Conservation (phyloP, 2,329 filamentous ascomycete genomes). For the Trichoderma brevicompactum region DNA sequence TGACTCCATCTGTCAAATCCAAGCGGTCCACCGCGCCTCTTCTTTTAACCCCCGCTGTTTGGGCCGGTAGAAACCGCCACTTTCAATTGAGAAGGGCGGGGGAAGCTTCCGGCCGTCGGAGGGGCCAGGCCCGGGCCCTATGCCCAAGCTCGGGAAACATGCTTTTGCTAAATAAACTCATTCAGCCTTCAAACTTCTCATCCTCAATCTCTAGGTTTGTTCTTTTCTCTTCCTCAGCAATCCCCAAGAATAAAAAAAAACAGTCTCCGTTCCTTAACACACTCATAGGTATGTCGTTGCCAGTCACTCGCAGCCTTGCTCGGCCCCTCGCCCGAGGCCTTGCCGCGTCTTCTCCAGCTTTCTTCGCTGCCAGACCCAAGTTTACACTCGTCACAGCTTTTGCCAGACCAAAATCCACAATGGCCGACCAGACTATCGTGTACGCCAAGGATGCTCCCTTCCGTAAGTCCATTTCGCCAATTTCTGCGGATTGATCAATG, state of each 20-base stretch:
- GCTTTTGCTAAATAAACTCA: conserved; percentile 18
- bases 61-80: conserved; percentile 32
- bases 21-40: conserved; percentile 7
- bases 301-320: conserved; percentile 31
- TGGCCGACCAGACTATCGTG: conserved; percentile 55
- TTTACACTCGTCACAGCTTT: conserved; percentile 41
- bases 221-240: neutral
- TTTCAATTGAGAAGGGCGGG: conserved; percentile 20
- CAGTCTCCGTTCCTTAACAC: neutral
- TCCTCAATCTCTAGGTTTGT: neutral
- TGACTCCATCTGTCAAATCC: neutral
- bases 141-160: neutral
- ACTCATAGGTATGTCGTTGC: conserved; percentile 38
- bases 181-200: neutral
- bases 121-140: conserved; percentile 4
- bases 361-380: conserved; percentile 30
- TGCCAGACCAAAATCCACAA: conserved; percentile 45
- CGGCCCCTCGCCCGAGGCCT: conserved; percentile 25
- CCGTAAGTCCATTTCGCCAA: conserved; percentile 49
- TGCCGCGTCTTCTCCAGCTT: conserved; percentile 19
- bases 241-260: neutral
- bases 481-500: neutral
- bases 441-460: conserved; percentile 63
- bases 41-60: conserved; percentile 8
- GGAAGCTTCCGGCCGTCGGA: conserved; percentile 27